These are phyloP conservation scores for Paracoccidioides brasiliensis DNA, from an alignment of 2,329 filamentous ascomycete genomes.

Conservation along the genomic window DNA sequence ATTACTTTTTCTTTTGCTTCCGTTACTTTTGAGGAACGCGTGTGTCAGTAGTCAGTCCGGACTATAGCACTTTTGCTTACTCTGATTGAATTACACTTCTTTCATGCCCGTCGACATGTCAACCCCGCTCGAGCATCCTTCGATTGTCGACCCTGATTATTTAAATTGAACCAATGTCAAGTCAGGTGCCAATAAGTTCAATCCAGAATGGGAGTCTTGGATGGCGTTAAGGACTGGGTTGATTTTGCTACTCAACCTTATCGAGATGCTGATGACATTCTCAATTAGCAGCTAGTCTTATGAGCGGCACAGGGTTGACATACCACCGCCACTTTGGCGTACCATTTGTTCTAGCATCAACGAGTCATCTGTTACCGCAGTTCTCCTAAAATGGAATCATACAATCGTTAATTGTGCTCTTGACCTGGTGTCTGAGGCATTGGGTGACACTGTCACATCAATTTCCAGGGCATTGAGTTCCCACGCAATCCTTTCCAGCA, in stretches of 20 bases:
- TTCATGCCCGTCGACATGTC: neutral
- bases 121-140: constrained; percentile 2
- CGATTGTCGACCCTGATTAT: neutral
- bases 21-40: no score
- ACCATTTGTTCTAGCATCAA: neutral
- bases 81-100: no score
- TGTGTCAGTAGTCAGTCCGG: no score
- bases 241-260: constrained; percentile 2
- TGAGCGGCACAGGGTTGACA: neutral
- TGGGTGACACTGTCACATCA: neutral
- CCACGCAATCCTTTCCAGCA: neutral
- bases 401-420: constrained; percentile 2
- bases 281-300: neutral
- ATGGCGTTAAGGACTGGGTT: neutral
- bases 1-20: no score
- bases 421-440: neutral
- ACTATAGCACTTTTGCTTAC: no score
- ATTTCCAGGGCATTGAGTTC: neutral
- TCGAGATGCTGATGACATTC: constrained; percentile 2
- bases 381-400: constrained; percentile 5
- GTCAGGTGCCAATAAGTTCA: neutral
- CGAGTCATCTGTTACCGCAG: neutral
- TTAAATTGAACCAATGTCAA: constrained; percentile 1
- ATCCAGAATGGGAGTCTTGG: constrained; percentile 1
- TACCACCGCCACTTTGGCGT: neutral